Evolutionary conservation across 108 stramenopile species (phyloP).

Genomic region (Pseudonitzschia pungens): DNA sequence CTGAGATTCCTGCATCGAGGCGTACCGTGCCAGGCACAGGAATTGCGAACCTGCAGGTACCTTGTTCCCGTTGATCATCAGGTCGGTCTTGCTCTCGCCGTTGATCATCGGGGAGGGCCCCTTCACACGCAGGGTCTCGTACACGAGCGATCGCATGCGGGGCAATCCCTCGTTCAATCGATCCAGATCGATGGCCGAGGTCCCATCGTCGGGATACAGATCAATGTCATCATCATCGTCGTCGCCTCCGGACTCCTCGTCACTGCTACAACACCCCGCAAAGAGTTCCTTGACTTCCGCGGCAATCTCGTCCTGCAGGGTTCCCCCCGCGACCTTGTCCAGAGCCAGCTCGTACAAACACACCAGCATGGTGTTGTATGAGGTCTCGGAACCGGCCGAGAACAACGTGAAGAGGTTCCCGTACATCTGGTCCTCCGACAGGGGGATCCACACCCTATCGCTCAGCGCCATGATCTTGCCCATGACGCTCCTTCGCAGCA

Average conservation of each 20-base stretch:
- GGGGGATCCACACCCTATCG: not conserved
- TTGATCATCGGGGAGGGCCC: conserved; percentile 7
- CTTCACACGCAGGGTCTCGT: conserved; percentile 15
- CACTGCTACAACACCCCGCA: too few species aligned
- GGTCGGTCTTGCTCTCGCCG: not conserved
- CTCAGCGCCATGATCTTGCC: not conserved
- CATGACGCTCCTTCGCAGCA: not conserved
- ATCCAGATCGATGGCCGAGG: not conserved
- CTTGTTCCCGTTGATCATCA: not conserved
- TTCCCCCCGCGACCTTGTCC: conserved; percentile 10
- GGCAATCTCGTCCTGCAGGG: conserved; percentile 3
- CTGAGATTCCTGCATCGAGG: not conserved
- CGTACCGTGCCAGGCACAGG: not conserved
- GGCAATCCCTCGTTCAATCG: conserved; percentile 7
- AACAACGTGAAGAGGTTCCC: conserved; percentile 27
- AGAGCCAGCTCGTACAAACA: conserved; percentile 18
- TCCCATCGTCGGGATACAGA: not conserved
- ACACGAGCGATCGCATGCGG: conserved; percentile 12
- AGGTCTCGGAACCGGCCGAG: conserved; percentile 25
- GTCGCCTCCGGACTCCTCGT: too few species aligned
- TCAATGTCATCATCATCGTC: too few species aligned
- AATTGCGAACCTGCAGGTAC: not conserved
- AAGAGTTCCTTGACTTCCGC: not conserved
- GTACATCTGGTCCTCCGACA: conserved; percentile 3
- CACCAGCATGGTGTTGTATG: not conserved